A percentile compares a stretch with the other conserved stretches of the same genome.
These are phyloP conservation scores for Nicotiana sylvestris DNA, from an alignment of 257 asterid genomes.

Conservation along the genomic window DNA sequence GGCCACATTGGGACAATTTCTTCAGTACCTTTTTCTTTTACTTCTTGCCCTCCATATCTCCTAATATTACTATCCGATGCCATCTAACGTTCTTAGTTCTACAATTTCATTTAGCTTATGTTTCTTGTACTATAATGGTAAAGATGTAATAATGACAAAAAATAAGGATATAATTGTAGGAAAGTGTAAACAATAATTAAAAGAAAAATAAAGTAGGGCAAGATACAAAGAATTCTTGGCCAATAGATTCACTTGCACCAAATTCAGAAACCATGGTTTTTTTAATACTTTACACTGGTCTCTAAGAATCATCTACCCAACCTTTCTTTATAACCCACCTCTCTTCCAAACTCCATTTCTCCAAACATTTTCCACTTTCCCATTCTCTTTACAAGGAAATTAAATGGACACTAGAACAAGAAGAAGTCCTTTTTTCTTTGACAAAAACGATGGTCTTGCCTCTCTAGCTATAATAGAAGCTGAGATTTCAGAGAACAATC, in stretches of 20 bases:
- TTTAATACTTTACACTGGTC: constrained; percentile 12
- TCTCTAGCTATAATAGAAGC: constrained; percentile 19
- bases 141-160: background rate
- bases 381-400: background rate
- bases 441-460: constrained; percentile 32
- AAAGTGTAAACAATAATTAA: background rate
- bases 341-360: background rate
- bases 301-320: constrained; percentile 2
- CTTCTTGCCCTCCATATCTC: background rate
- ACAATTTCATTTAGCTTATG: too few relatives aligned
- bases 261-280: constrained; percentile 24
- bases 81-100: background rate
- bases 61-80: background rate
- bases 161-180: background rate
- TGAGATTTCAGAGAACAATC: constrained; percentile 16
- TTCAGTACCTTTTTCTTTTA: background rate
- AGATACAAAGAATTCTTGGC: constrained; percentile 9
- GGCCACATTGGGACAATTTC: background rate
- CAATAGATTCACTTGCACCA: constrained; percentile 27
- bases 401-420: constrained; percentile 9
- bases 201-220: background rate
- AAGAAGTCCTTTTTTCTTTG: constrained; percentile 24
- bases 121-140: background rate
- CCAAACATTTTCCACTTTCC: background rate
- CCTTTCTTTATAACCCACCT: constrained; percentile 28